These are phyloP conservation scores for Acanthamoeba divionensis DNA, from an alignment of 208 protist species.

Conservation along the genomic window DNA sequence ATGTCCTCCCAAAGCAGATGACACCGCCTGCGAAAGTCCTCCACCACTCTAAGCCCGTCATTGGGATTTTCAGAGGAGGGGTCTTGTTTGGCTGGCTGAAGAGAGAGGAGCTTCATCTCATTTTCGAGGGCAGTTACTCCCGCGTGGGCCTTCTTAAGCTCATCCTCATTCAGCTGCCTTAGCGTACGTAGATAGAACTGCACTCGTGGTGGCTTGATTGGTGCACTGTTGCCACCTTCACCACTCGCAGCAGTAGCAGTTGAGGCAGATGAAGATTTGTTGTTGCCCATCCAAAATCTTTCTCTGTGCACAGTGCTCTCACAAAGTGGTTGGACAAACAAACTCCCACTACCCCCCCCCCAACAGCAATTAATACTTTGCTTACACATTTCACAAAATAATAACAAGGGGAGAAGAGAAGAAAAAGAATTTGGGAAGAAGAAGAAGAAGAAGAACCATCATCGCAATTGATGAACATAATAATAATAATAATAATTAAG, in stretches of 20 bases:
- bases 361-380: no score
- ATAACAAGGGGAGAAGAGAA: background rate
- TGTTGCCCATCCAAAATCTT: no score
- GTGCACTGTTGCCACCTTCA: no score
- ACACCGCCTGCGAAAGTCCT: no score
- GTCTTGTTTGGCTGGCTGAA: background rate
- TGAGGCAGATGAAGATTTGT: no score
- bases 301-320: no score
- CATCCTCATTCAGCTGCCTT: background rate
- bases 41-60: no score
- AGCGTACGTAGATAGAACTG: background rate
- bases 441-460: background rate
- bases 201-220: background rate
- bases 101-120: background rate
- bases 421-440: background rate
- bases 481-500: background rate
- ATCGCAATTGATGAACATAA: background rate
- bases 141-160: background rate
- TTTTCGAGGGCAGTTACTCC: background rate
- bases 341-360: no score
- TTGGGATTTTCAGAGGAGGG: no score
- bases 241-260: no score
- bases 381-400: no score
- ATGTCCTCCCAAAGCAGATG: background rate
- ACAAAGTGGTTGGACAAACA: no score